Conservation (phyloP, 2,329 filamentous ascomycete species). For the Penicillium sp. region DNA sequence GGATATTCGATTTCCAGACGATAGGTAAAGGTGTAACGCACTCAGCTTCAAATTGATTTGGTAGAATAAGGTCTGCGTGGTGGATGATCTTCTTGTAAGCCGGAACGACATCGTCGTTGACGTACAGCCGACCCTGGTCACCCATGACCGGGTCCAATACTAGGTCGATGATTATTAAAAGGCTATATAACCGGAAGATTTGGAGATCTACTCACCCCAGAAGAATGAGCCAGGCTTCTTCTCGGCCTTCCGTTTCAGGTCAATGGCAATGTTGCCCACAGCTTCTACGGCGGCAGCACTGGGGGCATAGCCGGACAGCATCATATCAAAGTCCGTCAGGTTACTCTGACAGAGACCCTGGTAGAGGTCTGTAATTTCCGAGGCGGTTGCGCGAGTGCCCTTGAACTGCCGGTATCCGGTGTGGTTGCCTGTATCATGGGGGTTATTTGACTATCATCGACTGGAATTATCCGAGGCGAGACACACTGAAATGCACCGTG, state of each 20-base stretch:
- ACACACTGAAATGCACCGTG: slow-evolving; percentile 93
- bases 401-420: slow-evolving; percentile 86
- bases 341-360: slow-evolving; percentile 76
- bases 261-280: slow-evolving; percentile 76
- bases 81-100: slow-evolving; percentile 77
- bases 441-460: slow-evolving; percentile 1
- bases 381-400: slow-evolving; percentile 73
- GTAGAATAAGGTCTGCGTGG: slow-evolving; percentile 84
- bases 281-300: slow-evolving; percentile 78
- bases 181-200: neutral
- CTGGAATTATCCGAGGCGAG: neutral
- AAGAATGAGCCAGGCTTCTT: slow-evolving; percentile 74
- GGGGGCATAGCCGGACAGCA: slow-evolving; percentile 92
- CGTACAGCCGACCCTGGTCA: slow-evolving; percentile 87
- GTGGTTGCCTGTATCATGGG: slow-evolving; percentile 70
- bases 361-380: slow-evolving; percentile 81
- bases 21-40: slow-evolving; percentile 44
- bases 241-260: slow-evolving; percentile 64
- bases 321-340: slow-evolving; percentile 85
- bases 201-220: slow-evolving; percentile 56
- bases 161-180: slow-evolving; percentile 26
- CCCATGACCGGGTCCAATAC: slow-evolving; percentile 98
- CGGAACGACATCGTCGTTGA: slow-evolving; percentile 84
- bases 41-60: slow-evolving; percentile 98
- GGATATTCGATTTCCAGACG: neutral